Conservation (phyloP, 2,329 filamentous ascomycete genomes). For the Fusarium sp. region DNA sequence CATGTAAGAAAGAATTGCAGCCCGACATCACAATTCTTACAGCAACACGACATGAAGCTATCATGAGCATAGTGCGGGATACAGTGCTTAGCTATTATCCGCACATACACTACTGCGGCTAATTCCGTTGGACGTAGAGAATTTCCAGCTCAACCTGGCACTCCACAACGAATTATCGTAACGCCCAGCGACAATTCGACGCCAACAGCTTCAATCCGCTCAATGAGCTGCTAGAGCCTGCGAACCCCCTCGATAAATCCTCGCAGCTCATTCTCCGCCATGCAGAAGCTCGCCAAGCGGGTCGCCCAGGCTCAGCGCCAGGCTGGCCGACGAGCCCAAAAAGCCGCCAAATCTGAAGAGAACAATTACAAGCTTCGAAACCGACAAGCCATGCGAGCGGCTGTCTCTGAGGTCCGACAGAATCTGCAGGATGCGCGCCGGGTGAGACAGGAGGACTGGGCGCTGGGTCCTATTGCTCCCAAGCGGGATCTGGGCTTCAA, state of each 20-base stretch:
- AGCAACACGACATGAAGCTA: slow-evolving; percentile 8
- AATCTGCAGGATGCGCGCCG: slow-evolving; percentile 54
- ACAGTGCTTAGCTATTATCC: neutral
- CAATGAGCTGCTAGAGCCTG: slow-evolving; percentile 42
- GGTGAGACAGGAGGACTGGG: slow-evolving; percentile 78
- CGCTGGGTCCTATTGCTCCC: slow-evolving; percentile 80
- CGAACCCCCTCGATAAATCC: slow-evolving; percentile 15
- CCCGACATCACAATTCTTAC: neutral
- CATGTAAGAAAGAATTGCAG: neutral
- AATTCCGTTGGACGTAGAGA: slow-evolving; percentile 38
- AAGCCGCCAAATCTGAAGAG: slow-evolving; percentile 47
- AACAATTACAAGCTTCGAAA: slow-evolving; percentile 44
- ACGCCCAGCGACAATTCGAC: slow-evolving; percentile 38
- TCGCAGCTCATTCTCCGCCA: slow-evolving; percentile 48
- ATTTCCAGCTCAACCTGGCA: slow-evolving; percentile 39
- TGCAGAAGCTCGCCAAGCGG: slow-evolving; percentile 77
- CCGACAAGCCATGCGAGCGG: slow-evolving; percentile 44
- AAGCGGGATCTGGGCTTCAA: slow-evolving; percentile 74
- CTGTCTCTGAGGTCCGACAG: slow-evolving; percentile 46
- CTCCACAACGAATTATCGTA: slow-evolving; percentile 41
- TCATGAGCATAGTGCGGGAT: slow-evolving; percentile 29
- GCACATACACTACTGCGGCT: slow-evolving; percentile 24
- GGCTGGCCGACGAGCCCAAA: slow-evolving; percentile 59
- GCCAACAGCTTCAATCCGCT: slow-evolving; percentile 32
- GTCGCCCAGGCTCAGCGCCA: slow-evolving; percentile 74